A percentile compares a stretch with the other conserved stretches of the same genome.
phyloP scores from a whole-genome alignment of 345 rosid genomes.

The Bruguiera parviflora region DNA sequence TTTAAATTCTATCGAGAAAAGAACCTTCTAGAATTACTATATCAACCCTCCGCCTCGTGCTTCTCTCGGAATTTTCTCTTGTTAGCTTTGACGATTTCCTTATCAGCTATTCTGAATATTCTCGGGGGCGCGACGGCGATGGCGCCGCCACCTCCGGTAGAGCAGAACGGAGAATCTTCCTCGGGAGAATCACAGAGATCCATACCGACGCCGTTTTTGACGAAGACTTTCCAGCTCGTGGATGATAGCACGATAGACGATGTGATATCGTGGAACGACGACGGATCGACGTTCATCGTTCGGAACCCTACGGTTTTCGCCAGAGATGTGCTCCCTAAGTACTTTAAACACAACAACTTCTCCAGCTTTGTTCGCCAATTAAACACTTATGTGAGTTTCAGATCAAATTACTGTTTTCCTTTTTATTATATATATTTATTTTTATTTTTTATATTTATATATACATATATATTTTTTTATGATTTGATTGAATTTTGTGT shows the following conservation, averaged over 20 bases:
- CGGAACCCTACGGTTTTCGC: slow-evolving; percentile 90
- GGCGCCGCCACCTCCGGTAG: slow-evolving; percentile 32
- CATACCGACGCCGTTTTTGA: slow-evolving; percentile 79
- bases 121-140: neutral
- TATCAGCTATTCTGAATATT: neutral
- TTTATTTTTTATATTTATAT: too few species aligned
- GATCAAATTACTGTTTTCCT: neutral
- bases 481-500: neutral
- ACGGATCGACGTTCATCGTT: slow-evolving; percentile 79
- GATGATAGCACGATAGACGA: slow-evolving; percentile 65
- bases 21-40: slow-evolving; percentile 40
- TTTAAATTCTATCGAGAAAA: neutral
- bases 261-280: slow-evolving; percentile 86
- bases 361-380: slow-evolving; percentile 95
- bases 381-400: slow-evolving; percentile 68
- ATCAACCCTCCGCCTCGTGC: neutral
- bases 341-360: slow-evolving; percentile 86
- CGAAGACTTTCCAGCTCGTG: slow-evolving; percentile 74
- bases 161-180: slow-evolving; percentile 29
- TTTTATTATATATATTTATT: neutral
- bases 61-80: neutral
- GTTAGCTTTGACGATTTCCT: neutral
- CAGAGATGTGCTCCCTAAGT: slow-evolving; percentile 74
- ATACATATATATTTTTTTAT: neutral
- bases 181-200: slow-evolving; percentile 54